These are phyloP conservation scores for Bipolaris cookei DNA, from an alignment of 2,329 filamentous ascomycete genomes.

Conservation along the genomic window DNA sequence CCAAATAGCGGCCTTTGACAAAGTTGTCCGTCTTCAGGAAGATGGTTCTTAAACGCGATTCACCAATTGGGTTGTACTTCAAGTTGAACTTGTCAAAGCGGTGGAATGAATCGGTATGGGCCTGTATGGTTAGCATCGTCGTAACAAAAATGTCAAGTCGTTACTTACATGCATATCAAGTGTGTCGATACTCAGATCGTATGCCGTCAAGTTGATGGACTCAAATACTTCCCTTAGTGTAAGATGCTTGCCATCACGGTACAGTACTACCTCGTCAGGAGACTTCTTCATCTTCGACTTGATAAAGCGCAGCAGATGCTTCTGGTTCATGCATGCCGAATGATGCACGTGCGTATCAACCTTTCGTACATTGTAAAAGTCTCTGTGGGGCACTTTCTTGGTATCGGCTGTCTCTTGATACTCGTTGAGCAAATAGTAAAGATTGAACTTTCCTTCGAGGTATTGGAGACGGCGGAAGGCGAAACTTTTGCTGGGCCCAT, in stretches of 20 bases:
- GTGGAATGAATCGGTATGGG: conserved; percentile 97
- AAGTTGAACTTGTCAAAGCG: conserved; percentile 99
- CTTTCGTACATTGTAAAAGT: conserved; percentile 99
- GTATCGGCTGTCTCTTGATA: conserved; percentile 98
- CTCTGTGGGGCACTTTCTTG: conserved; percentile 95
- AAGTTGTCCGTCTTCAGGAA: conserved; percentile 99
- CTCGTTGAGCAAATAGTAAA: conserved; percentile 91
- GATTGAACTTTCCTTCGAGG: conserved; percentile 94
- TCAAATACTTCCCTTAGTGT: conserved; percentile 94
- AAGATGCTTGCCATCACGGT: conserved; percentile 87
- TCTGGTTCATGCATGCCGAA: conserved; percentile 99
- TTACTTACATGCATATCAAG: conserved; percentile 91
- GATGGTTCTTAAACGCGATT: conserved; percentile 94
- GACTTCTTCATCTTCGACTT: conserved; percentile 99
- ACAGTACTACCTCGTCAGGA: conserved; percentile 91
- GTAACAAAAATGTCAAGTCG: neutral
- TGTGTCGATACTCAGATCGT: conserved; percentile 97
- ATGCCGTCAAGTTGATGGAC: conserved; percentile 95
- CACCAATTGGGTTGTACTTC: conserved; percentile 97
- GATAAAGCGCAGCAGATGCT: conserved; percentile 96
- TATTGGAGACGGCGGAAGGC: conserved; percentile 94
- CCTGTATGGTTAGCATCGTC: conserved; percentile 57
- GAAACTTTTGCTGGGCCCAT: conserved; percentile 96
- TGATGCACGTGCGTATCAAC: conserved; percentile 99
- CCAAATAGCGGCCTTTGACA: conserved; percentile 92